A percentile compares a stretch with the other conserved stretches of the same genome.
These are phyloP conservation scores for Tolypocladium ovalisporum DNA, from an alignment of 2,329 filamentous ascomycete genomes.

Conservation along the genomic window DNA sequence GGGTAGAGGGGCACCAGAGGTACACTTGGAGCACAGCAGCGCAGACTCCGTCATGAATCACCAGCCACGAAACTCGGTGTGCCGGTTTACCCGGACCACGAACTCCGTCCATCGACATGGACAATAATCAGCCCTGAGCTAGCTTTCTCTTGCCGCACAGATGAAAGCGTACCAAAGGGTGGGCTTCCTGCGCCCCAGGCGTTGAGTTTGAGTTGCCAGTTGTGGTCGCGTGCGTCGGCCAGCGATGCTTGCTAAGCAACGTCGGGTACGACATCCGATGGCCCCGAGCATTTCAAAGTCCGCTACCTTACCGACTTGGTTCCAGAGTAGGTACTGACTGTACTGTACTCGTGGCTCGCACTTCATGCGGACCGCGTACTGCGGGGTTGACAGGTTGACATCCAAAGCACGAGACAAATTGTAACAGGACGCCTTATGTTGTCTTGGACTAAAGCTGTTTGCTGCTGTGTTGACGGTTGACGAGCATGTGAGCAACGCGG, in stretches of 20 bases:
- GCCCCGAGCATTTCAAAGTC: neutral
- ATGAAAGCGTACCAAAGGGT: neutral
- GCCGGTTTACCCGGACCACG: neutral
- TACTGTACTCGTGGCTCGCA: no score
- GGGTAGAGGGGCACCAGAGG: neutral
- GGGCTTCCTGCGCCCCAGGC: neutral
- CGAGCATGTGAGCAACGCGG: neutral
- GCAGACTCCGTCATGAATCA: neutral
- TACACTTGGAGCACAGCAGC: neutral
- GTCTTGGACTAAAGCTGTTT: neutral
- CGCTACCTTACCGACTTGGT: no score
- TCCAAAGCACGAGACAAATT: no score
- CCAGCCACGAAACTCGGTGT: neutral
- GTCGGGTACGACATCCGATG: neutral
- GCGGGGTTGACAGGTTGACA: no score
- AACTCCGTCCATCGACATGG: neutral
- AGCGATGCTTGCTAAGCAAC: neutral
- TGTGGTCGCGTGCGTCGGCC: neutral
- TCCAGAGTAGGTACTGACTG: no score
- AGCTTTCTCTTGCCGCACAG: neutral
- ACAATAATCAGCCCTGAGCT: neutral
- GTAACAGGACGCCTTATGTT: no score
- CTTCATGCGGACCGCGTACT: neutral
- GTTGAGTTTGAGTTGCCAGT: neutral
- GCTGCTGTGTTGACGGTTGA: neutral